Evolutionary conservation across 106 monocot genomes (phyloP), one percentile per base, ranked within the genome.

Genomic region (Hemerocallis citrina): DNA sequence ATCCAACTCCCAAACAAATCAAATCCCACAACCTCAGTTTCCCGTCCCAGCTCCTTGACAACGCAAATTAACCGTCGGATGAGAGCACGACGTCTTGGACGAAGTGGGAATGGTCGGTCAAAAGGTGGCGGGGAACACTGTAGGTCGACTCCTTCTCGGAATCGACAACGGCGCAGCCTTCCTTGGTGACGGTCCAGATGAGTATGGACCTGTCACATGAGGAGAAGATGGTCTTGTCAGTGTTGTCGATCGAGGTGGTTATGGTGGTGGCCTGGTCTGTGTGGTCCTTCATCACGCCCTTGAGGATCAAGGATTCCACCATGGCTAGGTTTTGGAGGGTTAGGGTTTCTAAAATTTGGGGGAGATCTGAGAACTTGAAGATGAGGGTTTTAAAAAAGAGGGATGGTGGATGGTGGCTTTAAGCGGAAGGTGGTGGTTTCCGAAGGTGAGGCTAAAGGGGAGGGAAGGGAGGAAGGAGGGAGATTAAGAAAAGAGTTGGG

Each of bases 181-280:
- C 70, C 76, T 61, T 72, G 34, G 76, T 72, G 65, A 82, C 68
- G 43, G 76, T 51, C 81, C 76, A 82, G 39, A 77, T 65, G 55
- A 82, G 69, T 21, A 82, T 24, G 55, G 81, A 82, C 42, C 77
- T 82, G 76, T 82, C 81, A 33, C 81, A 72, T 38, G 81, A 82
- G 28, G 76, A 59, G 48, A 77, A 72, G 37, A 82, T 77, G 55
- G 77, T 69, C 73, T 62, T 77, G 77, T 77, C 64, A 22, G 72
- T 55, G 48, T 70, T 74, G 76, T 77, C 72, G 69, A 82, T 60
- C 6, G 81, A 77, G 32, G 76, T 12, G 16, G 81, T 77, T 47
- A 82, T 77, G 24, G 81, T 69, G 10, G 81, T 82, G 39, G 77
- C 76, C 55, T 8, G 2, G 65, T 65, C 81, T 13, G 68, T 39